Base-by-base conservation (phyloP, 169 alveolate species). In the Toxoplasma gondii region DNA sequence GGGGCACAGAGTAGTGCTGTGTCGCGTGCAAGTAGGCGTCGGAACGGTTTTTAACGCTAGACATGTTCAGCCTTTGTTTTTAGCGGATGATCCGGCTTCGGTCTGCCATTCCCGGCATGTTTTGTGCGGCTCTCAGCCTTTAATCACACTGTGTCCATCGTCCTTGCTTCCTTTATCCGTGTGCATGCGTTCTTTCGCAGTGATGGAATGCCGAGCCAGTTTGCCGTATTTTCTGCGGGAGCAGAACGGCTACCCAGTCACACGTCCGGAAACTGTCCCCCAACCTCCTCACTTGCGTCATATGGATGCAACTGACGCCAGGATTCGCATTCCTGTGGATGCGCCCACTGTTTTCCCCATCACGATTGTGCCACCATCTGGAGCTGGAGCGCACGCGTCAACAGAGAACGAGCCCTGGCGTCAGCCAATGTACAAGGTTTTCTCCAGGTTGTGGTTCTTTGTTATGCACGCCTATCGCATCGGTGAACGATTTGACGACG, bases 121-220 rank as follows among this genome's bases (percentile, higher is more conserved):
- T 4, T 64, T 64, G 7, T 16, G n/a, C 74, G 31, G 7, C 74
- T 16, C 31, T 16, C 1, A 4, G 31, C 74, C 22, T 31, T 7
- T 19, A 4, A 19, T 27, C 74, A 16, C 74, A 12, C n/a, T 64
- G 74, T 27, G 34, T 64, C 7, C 58, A 4, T 49, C 58, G 58
- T 12, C 12, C 4, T 49, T 49, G 4, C 12, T 12, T 49, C 12
- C 58, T 4, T 7, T 1, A 4, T 31, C 7, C 74, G 29, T 64
- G 74, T 27, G 24, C 27, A 31, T 74, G 84, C 84, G 84, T n/a
- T 74, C 9, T 74, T 2, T n/a, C n/a, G 49, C 64, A 82, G 90
- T 82, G 53, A 9, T 44, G 67, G 90, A 82, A 41, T 82, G 90
- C 64, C 69, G 69, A 64, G 90, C 90, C 90, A 39, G 69, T 1